A percentile compares a stretch with the other conserved stretches of the same genome.
These are phyloP conservation scores for Phytophthora megakarya DNA, from an alignment of 352 stramenopile genomes.

Conservation along the genomic window DNA sequence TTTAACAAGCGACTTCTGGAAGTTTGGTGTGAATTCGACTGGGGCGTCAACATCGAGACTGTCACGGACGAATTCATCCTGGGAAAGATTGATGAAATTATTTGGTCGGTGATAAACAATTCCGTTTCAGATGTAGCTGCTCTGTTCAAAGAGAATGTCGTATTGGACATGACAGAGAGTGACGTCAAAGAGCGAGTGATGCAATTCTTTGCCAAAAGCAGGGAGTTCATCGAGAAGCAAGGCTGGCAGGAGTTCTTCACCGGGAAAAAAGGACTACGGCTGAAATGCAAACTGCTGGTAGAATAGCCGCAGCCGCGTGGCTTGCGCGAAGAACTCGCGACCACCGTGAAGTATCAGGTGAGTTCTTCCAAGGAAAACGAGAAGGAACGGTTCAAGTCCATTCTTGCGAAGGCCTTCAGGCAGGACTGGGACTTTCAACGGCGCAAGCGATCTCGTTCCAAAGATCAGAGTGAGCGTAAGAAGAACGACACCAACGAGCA, in stretches of 20 bases:
- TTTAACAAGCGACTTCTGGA: constrained; percentile 16
- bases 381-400: constrained; percentile 19
- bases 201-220: constrained; percentile 19
- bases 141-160: constrained; percentile 26
- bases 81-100: constrained; percentile 23
- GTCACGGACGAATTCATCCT: constrained; percentile 24
- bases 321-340: constrained; percentile 9
- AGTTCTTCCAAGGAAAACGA: constrained; percentile 6
- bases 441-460: constrained; percentile 7
- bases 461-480: not conserved
- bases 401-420: constrained; percentile 15
- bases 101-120: constrained; percentile 26
- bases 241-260: constrained; percentile 22
- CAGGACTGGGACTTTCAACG: constrained; percentile 9
- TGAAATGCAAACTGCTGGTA: constrained; percentile 19
- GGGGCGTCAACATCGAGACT: not conserved
- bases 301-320: constrained; percentile 8
- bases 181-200: constrained; percentile 21
- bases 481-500: not conserved
- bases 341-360: constrained; percentile 12
- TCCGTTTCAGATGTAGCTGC: constrained; percentile 13
- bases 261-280: constrained; percentile 3
- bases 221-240: constrained; percentile 23
- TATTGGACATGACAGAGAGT: constrained; percentile 11
- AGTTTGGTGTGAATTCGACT: constrained; percentile 14